Evolutionary conservation across 1,284 basidiomycete genomes (phyloP).

Genomic region (Ceratorhiza oryzae-sativae): DNA sequence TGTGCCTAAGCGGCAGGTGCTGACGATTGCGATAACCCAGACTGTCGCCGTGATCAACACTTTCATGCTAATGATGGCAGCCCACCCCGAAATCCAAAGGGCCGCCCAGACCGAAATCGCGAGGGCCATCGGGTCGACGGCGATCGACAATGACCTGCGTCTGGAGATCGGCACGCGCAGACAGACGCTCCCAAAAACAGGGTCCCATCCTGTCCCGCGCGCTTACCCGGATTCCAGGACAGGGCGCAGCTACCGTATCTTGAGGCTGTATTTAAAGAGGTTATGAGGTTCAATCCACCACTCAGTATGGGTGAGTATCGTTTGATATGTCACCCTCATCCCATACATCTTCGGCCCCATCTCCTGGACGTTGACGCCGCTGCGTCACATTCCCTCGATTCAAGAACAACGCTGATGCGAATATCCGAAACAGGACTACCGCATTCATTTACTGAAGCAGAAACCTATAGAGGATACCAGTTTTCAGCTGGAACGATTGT

Average conservation of each 20-base stretch:
- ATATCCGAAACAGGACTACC: constrained; percentile 24
- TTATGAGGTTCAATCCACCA: constrained; percentile 49
- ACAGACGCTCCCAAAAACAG: neutral
- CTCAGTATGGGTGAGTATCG: constrained; percentile 33
- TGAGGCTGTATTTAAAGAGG: constrained; percentile 57
- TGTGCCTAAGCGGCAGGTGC: neutral
- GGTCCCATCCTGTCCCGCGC: constrained; percentile 42
- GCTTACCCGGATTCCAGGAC: constrained; percentile 58
- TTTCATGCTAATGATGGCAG: constrained; percentile 58
- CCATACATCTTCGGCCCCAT: neutral
- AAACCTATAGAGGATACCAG: constrained; percentile 22
- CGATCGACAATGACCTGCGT: neutral
- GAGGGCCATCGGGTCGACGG: constrained; percentile 50
- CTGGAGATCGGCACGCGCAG: neutral
- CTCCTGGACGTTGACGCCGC: neutral
- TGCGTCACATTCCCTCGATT: neutral
- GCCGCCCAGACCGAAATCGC: constrained; percentile 59
- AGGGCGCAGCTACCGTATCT: constrained; percentile 57
- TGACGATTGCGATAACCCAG: constrained; percentile 44
- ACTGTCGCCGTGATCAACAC: constrained; percentile 53
- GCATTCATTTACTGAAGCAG: constrained; percentile 21
- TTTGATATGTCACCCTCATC: neutral
- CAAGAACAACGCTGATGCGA: neutral
- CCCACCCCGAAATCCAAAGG: constrained; percentile 54
- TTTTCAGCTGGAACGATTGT: constrained; percentile 25